A percentile compares a stretch with the other conserved stretches of the same genome.
Evolutionary conservation across 2,329 filamentous ascomycete genomes (phyloP).

Genomic region (Curvularia sp.): DNA sequence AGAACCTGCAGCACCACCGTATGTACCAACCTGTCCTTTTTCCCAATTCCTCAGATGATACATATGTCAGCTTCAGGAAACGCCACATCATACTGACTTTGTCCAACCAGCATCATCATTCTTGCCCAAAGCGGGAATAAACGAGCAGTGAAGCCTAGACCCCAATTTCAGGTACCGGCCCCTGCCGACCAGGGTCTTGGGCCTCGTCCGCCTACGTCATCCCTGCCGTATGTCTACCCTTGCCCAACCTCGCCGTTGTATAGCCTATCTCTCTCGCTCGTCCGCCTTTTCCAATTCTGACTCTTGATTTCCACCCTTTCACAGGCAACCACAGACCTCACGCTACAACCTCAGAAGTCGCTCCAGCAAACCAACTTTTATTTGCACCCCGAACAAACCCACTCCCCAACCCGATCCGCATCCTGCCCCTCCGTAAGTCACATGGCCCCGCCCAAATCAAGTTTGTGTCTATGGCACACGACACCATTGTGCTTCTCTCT

Average conservation of each 20-base stretch:
- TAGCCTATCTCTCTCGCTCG: constrained; percentile 9
- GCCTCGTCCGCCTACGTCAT: constrained; percentile 36
- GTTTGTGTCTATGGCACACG: background rate
- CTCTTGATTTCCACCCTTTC: background rate
- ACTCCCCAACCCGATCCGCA: constrained; percentile 25
- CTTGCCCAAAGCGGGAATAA: constrained; percentile 31
- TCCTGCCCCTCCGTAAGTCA: constrained; percentile 29
- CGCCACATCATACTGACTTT: background rate
- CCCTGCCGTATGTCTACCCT: constrained; percentile 28
- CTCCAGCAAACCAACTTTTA: background rate
- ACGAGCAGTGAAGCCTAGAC: constrained; percentile 12
- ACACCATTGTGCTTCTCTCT: background rate
- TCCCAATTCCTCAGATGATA: constrained; percentile 4
- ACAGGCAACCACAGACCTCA: constrained; percentile 9
- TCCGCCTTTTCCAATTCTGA: constrained; percentile 1
- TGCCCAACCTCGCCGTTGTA: constrained; percentile 17
- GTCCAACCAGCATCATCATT: constrained; percentile 32
- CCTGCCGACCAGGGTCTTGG: constrained; percentile 23
- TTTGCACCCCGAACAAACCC: constrained; percentile 13
- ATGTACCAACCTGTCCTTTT: constrained; percentile 17
- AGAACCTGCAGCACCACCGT: constrained; percentile 41
- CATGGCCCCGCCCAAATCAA: background rate
- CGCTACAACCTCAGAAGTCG: constrained; percentile 22
- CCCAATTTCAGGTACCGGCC: constrained; percentile 32
- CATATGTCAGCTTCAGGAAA: background rate